These are phyloP conservation scores for Zygoascus bituminiphila DNA, from an alignment of 805 yeast species.

Conservation along the genomic window DNA sequence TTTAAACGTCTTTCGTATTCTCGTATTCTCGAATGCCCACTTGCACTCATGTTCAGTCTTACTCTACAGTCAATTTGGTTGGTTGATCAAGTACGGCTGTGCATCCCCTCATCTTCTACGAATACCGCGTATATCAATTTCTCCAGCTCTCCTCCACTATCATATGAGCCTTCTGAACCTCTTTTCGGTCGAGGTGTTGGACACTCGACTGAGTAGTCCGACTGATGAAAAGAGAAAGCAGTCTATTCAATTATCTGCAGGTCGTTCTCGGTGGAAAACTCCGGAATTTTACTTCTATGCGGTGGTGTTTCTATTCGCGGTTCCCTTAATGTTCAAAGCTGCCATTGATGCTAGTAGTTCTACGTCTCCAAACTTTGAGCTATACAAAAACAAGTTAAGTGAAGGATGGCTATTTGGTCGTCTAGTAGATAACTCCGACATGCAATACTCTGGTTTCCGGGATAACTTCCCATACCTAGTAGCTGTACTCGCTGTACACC, in stretches of 20 bases:
- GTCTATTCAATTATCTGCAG: constrained; percentile 21
- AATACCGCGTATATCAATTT: not conserved
- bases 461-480: constrained; percentile 61
- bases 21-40: too few species aligned
- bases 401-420: constrained; percentile 89
- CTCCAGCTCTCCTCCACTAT: not conserved
- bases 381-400: constrained; percentile 51
- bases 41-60: too few species aligned
- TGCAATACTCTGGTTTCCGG: constrained; percentile 81
- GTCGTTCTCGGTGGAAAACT: constrained; percentile 61
- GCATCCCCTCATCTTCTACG: not conserved
- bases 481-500: constrained; percentile 50
- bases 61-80: too few species aligned
- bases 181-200: constrained; percentile 36
- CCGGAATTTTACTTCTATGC: constrained; percentile 66
- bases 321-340: constrained; percentile 75
- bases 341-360: constrained; percentile 74
- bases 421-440: constrained; percentile 86
- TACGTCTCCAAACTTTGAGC: constrained; percentile 58
- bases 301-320: constrained; percentile 52
- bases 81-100: not conserved
- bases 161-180: constrained; percentile 7
- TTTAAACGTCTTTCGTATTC: too few species aligned
- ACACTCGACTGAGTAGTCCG: constrained; percentile 34
- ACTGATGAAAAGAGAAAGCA: constrained; percentile 25